Conservation (phyloP, 2,329 filamentous ascomycete species). For the Colletotrichum falcatum region DNA sequence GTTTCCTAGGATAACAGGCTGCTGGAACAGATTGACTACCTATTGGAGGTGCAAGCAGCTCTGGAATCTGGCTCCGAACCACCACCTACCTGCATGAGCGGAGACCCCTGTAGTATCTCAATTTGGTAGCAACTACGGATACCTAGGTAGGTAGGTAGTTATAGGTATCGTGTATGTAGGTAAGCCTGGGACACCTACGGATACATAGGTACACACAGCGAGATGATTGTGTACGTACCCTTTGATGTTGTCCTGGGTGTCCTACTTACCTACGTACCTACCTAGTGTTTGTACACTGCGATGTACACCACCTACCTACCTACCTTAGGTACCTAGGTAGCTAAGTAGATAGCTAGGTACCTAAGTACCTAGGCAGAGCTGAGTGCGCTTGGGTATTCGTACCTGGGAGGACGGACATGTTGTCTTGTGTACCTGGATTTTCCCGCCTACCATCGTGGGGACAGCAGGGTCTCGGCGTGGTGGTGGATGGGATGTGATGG, state of each 20-base stretch:
- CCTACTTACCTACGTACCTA: too few relatives aligned
- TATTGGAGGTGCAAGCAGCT: background rate
- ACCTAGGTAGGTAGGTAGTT: too few relatives aligned
- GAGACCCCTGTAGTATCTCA: background rate
- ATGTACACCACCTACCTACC: too few relatives aligned
- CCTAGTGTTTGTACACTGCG: too few relatives aligned
- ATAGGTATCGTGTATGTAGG: too few relatives aligned
- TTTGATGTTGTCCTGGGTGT: background rate
- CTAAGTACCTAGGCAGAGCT: too few relatives aligned
- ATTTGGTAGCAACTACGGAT: background rate
- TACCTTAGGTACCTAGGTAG: too few relatives aligned
- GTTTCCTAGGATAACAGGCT: background rate
- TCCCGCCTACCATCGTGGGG: conserved; percentile 2
- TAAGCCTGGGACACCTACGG: too few relatives aligned
- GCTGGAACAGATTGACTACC: background rate
- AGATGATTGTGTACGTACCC: background rate
- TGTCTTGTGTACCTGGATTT: background rate
- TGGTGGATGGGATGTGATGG: conserved; percentile 5
- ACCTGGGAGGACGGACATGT: background rate
- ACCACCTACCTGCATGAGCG: background rate
- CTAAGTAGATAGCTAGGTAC: too few relatives aligned
- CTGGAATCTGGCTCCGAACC: background rate
- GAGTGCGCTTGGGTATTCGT: background rate
- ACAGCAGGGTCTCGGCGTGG: conserved; percentile 3
- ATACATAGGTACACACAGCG: background rate